Percentiles rank a stretch among this genome's conserved stretches.
Conservation (phyloP, 208 protist genomes). For the Trypanosoma congolense region DNA sequence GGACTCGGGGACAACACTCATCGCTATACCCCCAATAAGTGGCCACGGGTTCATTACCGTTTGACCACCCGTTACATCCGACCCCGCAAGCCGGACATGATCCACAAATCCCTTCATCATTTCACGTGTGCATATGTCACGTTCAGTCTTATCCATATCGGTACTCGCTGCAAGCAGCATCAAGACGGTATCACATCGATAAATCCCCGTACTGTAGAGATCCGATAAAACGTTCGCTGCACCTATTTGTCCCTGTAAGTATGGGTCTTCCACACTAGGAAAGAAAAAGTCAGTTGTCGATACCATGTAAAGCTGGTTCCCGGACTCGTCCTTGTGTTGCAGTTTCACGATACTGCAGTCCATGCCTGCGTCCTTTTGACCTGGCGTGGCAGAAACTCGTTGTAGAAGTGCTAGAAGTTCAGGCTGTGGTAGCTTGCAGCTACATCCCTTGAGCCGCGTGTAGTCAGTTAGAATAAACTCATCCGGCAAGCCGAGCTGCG, state of each 20-base stretch:
- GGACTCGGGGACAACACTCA: conserved; percentile 61
- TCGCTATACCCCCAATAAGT: conserved; percentile 93
- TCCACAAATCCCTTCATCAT: conserved; percentile 94
- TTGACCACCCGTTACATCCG: conserved; percentile 92
- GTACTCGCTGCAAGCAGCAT: conserved; percentile 93
- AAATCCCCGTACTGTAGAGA: conserved; percentile 94
- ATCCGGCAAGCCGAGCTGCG: conserved; percentile 54
- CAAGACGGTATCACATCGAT: conserved; percentile 92
- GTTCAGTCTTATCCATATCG: conserved; percentile 88
- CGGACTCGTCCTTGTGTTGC: conserved; percentile 37
- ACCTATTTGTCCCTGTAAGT: conserved; percentile 91
- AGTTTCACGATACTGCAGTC: conserved; percentile 93
- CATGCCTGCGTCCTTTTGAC: conserved; percentile 78
- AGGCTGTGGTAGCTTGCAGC: conserved; percentile 93
- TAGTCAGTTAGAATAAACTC: conserved; percentile 89
- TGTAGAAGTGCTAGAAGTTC: conserved; percentile 86
- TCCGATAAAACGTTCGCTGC: conserved; percentile 96
- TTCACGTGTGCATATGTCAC: conserved; percentile 68
- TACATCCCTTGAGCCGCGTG: conserved; percentile 87
- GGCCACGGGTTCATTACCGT: conserved; percentile 95
- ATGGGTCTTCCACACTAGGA: conserved; percentile 95
- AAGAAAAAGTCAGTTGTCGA: conserved; percentile 97
- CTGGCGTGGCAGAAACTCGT: conserved; percentile 57
- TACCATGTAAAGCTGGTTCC: conserved; percentile 77
- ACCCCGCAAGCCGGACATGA: conserved; percentile 63